These are phyloP conservation scores for Rubia yunnanensis DNA, from an alignment of 257 asterid species.

Conservation along the genomic window DNA sequence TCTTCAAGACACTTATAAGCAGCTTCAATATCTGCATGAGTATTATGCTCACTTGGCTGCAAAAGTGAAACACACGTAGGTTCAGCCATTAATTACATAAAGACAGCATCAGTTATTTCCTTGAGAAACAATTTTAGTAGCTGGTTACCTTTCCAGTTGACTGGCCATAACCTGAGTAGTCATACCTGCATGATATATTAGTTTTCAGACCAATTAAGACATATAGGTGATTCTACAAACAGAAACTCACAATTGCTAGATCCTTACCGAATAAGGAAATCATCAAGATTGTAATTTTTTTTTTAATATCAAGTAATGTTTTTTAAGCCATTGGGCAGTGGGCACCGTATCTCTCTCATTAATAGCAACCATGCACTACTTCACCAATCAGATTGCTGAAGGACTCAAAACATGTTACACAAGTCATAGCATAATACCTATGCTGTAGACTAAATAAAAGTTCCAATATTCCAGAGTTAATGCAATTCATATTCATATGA, in stretches of 20 bases:
- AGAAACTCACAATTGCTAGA: not conserved
- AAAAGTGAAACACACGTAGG: slow-evolving; percentile 17
- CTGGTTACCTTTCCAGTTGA: slow-evolving; percentile 76
- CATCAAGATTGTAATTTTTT: not conserved
- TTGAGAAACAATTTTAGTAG: slow-evolving; percentile 11
- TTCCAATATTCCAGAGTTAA: not conserved
- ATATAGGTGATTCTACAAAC: not conserved
- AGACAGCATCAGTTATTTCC: slow-evolving; percentile 10
- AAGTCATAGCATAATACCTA: no score
- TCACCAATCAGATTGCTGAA: not conserved
- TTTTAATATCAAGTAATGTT: not conserved
- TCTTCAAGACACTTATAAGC: slow-evolving; percentile 89
- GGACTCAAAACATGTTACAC: not conserved
- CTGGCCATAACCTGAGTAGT: slow-evolving; percentile 89
- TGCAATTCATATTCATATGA: not conserved
- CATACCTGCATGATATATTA: slow-evolving; percentile 49
- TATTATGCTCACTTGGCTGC: slow-evolving; percentile 93
- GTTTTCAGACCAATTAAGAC: slow-evolving; percentile 8
- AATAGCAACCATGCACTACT: no score
- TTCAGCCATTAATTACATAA: slow-evolving; percentile 17
- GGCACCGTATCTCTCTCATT: no score
- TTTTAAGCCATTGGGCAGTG: not conserved
- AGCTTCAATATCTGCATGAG: slow-evolving; percentile 90
- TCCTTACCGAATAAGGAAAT: not conserved
- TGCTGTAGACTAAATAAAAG: not conserved